Evolutionary conservation across 768 basidiomycete species (phyloP), one percentile per base, ranked within the genome.

Genomic region (Inosperma sp.): DNA sequence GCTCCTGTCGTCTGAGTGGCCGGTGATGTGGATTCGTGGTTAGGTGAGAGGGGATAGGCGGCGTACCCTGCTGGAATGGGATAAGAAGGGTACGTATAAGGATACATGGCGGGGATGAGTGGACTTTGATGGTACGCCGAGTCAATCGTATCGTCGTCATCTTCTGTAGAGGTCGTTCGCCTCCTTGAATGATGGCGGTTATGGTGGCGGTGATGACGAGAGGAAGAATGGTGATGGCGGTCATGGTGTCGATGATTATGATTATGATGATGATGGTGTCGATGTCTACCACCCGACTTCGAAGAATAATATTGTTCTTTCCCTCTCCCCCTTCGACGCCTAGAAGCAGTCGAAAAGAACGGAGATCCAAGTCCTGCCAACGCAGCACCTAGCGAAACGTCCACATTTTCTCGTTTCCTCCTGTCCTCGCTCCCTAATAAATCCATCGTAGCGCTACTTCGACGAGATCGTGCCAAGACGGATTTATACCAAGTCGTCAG

Each of bases 401-500:
- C 29, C 56, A 59, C 19, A 54, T 44, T 12, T 1, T 35, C 33
- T 17, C 27, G 46, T 3, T 49, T 47, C 16, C 60, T 57, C 3
- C 52, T 51, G 21, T 40, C 55, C 12, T 65, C 68, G 30, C 59
- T 63, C 48, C 68, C 70, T 5, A 70, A 43, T 17, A 72, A 54
- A 49, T 73, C 70, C 5, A 68, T 25, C 25, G 60, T 62, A 16
- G 62, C 60, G 35, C 63, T 64, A 45, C 60, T 63, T 54, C 37
- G 53, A 27, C 53, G 59, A 49, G 53, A 62, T 35, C 54, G 59
- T 43, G 48, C 56, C 16, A 53, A 57, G 55, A 58, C 57, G 23
- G 58, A 59, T 14, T 52, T 53, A 40, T 73, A 73, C 72, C 72
- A 73, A 5, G 69, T 66, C 2, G 60, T 52, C 58, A 66, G 55